Evolutionary conservation across 345 rosid genomes (phyloP).

Genomic region (Citrus mangshanensis): DNA sequence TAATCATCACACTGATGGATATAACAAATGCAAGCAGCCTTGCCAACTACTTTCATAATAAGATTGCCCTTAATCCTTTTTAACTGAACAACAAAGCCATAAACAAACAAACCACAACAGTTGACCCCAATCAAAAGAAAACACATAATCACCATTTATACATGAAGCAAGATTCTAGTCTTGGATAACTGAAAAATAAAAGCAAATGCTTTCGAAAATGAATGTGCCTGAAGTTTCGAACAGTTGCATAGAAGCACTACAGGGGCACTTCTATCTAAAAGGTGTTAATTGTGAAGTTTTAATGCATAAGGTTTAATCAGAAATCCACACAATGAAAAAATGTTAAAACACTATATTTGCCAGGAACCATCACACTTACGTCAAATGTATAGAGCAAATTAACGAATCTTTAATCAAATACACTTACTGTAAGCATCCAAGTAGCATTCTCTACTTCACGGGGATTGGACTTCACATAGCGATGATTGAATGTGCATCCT

Average conservation of each 20-base stretch:
- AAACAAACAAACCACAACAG: background rate
- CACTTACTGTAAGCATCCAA: constrained; percentile 50
- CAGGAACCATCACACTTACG: background rate
- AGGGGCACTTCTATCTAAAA: background rate
- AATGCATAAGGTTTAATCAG: background rate
- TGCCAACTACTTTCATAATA: background rate
- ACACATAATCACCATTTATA: background rate
- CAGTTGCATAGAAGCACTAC: background rate
- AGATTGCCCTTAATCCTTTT: background rate
- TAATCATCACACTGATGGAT: background rate
- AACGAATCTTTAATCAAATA: background rate
- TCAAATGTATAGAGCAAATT: background rate
- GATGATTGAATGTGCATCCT: constrained; percentile 76
- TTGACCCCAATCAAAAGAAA: background rate
- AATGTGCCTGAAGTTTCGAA: background rate
- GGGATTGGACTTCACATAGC: constrained; percentile 76
- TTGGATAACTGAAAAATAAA: background rate
- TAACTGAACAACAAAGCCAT: background rate
- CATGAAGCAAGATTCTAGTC: background rate
- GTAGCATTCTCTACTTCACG: constrained; percentile 85
- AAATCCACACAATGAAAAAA: background rate
- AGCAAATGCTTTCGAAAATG: background rate
- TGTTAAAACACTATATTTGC: background rate
- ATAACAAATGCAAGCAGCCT: background rate
- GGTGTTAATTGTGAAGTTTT: background rate